These are phyloP conservation scores for Rusavskia elegans DNA, from an alignment of 495 filamentous ascomycete species.

Conservation along the genomic window DNA sequence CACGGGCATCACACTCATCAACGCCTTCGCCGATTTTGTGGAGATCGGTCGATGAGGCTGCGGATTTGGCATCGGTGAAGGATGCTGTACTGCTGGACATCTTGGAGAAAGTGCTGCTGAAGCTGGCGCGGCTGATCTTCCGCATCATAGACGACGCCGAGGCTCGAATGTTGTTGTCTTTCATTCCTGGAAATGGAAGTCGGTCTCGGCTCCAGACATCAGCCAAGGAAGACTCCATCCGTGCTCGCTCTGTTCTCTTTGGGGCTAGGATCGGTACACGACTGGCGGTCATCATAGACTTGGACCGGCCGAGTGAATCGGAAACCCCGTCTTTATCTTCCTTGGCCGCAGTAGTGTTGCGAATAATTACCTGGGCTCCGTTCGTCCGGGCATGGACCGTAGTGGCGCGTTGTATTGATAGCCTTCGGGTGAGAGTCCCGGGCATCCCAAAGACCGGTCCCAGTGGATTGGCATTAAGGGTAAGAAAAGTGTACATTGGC, in stretches of 20 bases:
- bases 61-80: not conserved
- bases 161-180: conserved; percentile 46
- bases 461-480: conserved; percentile 55
- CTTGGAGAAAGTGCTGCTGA: conserved; percentile 15
- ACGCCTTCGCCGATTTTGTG: not conserved
- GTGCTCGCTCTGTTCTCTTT: conserved; percentile 55
- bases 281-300: conserved; percentile 51
- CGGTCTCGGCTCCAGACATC: conserved; percentile 77
- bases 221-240: conserved; percentile 55
- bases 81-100: not conserved
- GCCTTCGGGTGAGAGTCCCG: conserved; percentile 53
- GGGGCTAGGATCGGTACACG: conserved; percentile 44
- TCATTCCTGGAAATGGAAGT: conserved; percentile 79
- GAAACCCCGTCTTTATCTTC: conserved; percentile 26
- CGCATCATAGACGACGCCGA: conserved; percentile 68
- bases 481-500: conserved; percentile 31
- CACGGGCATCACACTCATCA: not conserved
- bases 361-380: conserved; percentile 67
- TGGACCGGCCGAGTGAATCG: conserved; percentile 47
- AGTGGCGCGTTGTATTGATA: conserved; percentile 66
- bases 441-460: conserved; percentile 56
- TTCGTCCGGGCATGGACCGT: conserved; percentile 46
- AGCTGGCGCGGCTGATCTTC: conserved; percentile 61
- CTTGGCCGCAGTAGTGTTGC: conserved; percentile 64
- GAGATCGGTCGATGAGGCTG: not conserved